A percentile compares a stretch with the other conserved stretches of the same genome.
Conservation (phyloP, 768 basidiomycete genomes). For the Ephemerocybe angulata region DNA sequence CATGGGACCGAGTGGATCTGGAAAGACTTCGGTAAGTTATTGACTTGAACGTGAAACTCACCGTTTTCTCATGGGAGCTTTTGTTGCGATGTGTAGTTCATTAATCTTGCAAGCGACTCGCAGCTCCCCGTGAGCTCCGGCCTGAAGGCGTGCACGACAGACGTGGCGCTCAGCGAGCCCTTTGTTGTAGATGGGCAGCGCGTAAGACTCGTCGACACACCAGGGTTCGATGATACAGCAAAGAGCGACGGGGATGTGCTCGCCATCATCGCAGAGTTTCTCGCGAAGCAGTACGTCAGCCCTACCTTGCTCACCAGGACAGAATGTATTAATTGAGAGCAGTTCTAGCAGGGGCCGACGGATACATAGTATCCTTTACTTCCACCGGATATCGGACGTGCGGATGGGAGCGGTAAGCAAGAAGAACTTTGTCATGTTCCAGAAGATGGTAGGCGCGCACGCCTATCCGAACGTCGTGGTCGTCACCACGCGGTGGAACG, state of each 20-base stretch:
- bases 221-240: constrained; percentile 10
- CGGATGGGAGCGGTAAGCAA: constrained; percentile 36
- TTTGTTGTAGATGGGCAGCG: constrained; percentile 6
- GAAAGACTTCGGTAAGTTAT: constrained; percentile 7
- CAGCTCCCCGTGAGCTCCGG: constrained; percentile 8
- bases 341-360: constrained; percentile 16
- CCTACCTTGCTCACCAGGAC: not conserved
- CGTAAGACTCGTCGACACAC: constrained; percentile 8
- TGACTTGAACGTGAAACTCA: not conserved
- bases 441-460: constrained; percentile 39
- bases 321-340: not conserved
- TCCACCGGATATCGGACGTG: constrained; percentile 40
- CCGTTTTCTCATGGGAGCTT: not conserved
- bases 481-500: constrained; percentile 46
- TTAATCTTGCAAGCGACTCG: constrained; percentile 20
- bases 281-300: constrained; percentile 5
- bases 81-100: constrained; percentile 17
- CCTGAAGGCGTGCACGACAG: constrained; percentile 7
- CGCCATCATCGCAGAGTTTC: constrained; percentile 5
- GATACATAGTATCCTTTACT: constrained; percentile 38
- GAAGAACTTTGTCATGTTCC: constrained; percentile 43
- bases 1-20: constrained; percentile 6
- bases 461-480: constrained; percentile 43
- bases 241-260: constrained; percentile 10
- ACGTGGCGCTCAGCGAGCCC: constrained; percentile 1